phyloP scores from a whole-genome alignment of 164 flowering plant genomes.

The Vitis riparia region DNA sequence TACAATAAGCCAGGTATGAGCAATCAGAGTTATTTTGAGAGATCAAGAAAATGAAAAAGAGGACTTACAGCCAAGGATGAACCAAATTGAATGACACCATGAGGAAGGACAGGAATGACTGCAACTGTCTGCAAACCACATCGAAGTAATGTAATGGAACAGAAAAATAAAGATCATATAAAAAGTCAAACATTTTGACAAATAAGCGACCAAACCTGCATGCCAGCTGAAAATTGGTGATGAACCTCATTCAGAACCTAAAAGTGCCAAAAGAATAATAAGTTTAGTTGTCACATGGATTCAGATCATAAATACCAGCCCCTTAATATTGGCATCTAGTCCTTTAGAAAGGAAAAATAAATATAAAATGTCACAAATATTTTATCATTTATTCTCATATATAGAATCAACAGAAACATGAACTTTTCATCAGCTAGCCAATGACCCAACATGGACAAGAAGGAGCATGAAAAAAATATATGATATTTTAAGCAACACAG shows the following conservation, averaged over 20 bases:
- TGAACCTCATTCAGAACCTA: conserved; percentile 50
- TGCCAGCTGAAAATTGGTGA: conserved; percentile 77
- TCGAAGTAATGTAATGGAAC: conserved; percentile 3
- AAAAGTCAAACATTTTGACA: background rate
- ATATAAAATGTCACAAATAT: no score
- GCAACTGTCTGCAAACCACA: conserved; percentile 72
- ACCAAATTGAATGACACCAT: conserved; percentile 90
- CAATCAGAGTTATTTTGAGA: background rate
- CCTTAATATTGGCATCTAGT: no score
- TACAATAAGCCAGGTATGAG: background rate
- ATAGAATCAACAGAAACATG: no score
- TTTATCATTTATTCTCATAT: background rate
- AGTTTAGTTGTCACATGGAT: no score
- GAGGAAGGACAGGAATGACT: conserved; percentile 77
- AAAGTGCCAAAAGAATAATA: conserved; percentile 14
- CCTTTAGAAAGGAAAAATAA: no score
- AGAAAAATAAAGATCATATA: background rate
- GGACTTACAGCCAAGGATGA: conserved; percentile 57
- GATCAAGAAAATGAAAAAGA: background rate
- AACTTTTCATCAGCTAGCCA: no score
- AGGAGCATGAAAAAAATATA: background rate
- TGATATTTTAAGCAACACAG: background rate
- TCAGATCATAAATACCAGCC: no score
- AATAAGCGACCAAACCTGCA: conserved; percentile 53
- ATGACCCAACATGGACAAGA: no score